Evolutionary conservation across 257 asterid species (phyloP).

Genomic region (Vinca minor): DNA sequence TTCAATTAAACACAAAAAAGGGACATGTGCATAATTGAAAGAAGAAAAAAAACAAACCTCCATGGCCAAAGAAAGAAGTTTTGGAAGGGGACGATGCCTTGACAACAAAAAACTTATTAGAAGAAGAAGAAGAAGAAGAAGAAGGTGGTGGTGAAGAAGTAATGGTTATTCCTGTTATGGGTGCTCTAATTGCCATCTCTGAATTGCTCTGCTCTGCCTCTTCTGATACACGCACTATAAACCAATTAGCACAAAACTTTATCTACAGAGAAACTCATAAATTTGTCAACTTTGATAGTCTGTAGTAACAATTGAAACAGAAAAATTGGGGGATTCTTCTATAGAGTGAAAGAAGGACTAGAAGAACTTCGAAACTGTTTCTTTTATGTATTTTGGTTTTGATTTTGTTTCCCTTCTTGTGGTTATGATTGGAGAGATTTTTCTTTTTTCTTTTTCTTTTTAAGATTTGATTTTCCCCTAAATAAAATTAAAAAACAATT

Average conservation of each 20-base stretch:
- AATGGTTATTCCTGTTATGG: conserved; percentile 45
- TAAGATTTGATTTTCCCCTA: not conserved
- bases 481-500: too few relatives aligned
- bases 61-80: conserved; percentile 54
- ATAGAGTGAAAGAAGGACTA: not conserved
- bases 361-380: not conserved
- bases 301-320: not conserved
- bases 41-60: conserved; percentile 40
- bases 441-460: not conserved
- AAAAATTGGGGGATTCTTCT: too few relatives aligned
- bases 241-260: conserved; percentile 7
- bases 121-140: conserved; percentile 46
- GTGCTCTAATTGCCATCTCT: conserved; percentile 59
- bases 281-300: not conserved
- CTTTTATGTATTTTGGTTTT: not conserved
- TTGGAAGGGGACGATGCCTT: conserved; percentile 36
- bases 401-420: conserved; percentile 7
- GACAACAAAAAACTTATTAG: conserved; percentile 29
- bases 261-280: not conserved
- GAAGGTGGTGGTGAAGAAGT: conserved; percentile 38
- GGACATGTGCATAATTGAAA: too few relatives aligned
- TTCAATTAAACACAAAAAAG: too few relatives aligned
- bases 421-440: conserved; percentile 9
- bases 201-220: too few relatives aligned
- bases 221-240: not conserved